Evolutionary conservation across 306 rosid genomes (phyloP).

Genomic region (Lablab purpureus): DNA sequence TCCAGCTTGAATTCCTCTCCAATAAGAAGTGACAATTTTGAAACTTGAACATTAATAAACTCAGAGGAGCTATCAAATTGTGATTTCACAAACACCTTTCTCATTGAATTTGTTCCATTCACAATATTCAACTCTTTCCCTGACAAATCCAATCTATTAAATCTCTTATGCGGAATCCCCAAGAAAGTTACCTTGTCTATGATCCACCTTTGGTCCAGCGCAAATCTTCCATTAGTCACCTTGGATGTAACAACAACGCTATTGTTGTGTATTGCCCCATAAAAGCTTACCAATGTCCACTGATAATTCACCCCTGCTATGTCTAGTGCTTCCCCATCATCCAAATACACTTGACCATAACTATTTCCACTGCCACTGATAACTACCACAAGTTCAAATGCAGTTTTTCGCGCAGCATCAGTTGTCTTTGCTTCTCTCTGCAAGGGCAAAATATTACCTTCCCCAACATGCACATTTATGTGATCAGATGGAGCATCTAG

Average conservation of each 20-base stretch:
- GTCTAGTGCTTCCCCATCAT: conserved; percentile 72
- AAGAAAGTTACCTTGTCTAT: conserved; percentile 65
- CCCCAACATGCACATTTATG: conserved; percentile 74
- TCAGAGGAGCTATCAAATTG: conserved; percentile 37
- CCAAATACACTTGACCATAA: conserved; percentile 74
- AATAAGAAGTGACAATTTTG: conserved; percentile 60
- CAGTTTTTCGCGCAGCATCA: conserved; percentile 55
- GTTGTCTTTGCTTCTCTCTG: conserved; percentile 79
- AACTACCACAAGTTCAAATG: conserved; percentile 74
- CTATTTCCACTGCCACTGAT: conserved; percentile 47
- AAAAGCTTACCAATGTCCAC: conserved; percentile 71
- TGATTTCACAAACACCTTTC: conserved; percentile 39
- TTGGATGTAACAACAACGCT: conserved; percentile 53
- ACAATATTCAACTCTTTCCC: conserved; percentile 31
- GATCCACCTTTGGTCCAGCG: conserved; percentile 64
- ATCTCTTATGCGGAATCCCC: conserved; percentile 58
- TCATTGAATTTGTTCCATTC: conserved; percentile 42
- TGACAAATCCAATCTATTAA: background rate
- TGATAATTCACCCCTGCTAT: conserved; percentile 57
- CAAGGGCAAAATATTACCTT: conserved; percentile 79
- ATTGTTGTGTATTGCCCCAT: conserved; percentile 22
- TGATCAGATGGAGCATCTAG: conserved; percentile 78
- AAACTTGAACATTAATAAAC: conserved; percentile 52
- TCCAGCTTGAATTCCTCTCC: conserved; percentile 70
- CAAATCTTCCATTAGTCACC: conserved; percentile 66